These are phyloP conservation scores for Cercospora sp. DNA, from an alignment of 2,329 filamentous ascomycete species.

Conservation along the genomic window DNA sequence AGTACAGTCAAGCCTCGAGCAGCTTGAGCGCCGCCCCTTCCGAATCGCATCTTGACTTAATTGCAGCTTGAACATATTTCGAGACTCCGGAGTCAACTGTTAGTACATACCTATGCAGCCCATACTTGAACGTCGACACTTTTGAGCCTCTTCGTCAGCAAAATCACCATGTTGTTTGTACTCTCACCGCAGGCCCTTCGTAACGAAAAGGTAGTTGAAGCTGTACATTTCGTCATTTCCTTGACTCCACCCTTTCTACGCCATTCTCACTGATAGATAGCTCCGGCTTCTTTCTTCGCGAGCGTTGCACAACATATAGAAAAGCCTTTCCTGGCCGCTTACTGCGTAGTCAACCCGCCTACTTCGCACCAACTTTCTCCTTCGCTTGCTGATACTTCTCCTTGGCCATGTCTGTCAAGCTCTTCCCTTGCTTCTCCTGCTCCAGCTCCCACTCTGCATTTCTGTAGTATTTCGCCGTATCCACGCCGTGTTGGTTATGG, in stretches of 20 bases:
- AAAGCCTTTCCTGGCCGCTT: neutral
- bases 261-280: neutral
- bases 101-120: neutral
- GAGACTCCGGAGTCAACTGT: neutral
- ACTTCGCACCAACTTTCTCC: slow-evolving; percentile 12
- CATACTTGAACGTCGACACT: neutral
- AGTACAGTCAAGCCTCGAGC: neutral
- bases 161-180: neutral
- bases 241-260: neutral
- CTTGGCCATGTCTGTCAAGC: slow-evolving; percentile 6
- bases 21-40: neutral
- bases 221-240: slow-evolving; percentile 6
- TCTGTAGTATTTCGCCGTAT: slow-evolving; percentile 97
- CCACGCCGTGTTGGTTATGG: slow-evolving; percentile 91
- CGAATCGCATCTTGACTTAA: neutral
- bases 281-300: neutral
- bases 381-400: slow-evolving; percentile 13
- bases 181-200: neutral
- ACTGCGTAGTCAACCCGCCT: neutral
- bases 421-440: slow-evolving; percentile 59
- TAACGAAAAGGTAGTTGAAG: neutral
- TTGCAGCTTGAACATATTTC: neutral
- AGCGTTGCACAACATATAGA: neutral
- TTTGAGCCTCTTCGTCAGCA: neutral
- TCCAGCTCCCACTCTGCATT: slow-evolving; percentile 93